Evolutionary conservation across 768 basidiomycete genomes (phyloP), one percentile per base, ranked within the genome.

Genomic region (Lyophyllum shimeji): DNA sequence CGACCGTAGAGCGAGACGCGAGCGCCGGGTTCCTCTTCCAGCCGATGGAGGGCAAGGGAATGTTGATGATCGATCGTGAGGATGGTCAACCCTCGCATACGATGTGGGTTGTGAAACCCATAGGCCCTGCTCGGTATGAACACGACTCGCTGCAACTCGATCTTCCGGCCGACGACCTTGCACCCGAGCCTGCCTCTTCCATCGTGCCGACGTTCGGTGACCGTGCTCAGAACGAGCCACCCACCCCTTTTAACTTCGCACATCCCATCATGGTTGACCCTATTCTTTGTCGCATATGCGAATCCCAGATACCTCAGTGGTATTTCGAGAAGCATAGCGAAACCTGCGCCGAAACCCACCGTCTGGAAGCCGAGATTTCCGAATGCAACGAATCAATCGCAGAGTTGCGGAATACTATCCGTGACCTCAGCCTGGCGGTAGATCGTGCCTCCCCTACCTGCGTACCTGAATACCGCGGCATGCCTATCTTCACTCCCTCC

Each of bases 271-370:
- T 86, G 66, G 85, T 82, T 23, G 85, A 91, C 57, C 86, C 82
- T 25, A 91, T 98, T 49, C 80, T 99, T 20, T 98, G 97, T 74
- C 90, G 97, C 27, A 99, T 99, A 59, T 99, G 97, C 77, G 97
- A 99, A 73, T 86, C 90, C 66, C 87, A 90, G 62, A 90, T 98
- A 55, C 95, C 96, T 2, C 91, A 96, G 58, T 99, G 97, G 97
- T 99, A 95, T 76, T 99, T 99, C 69, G 97, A 98, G 76, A 98
- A 98, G 76, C 97, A 99, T 76, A 98, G 94, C 81, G 97, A 99
- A 74, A 98, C 95, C 11, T 99, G 97, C 64, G 93, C 86, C 62
- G 96, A 98, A 74, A 88, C 91, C 2, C 97, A 99, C 73, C 87
- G 93, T 44, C 80, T 99, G 58, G 97, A 99, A 72, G 94, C 95